Evolutionary conservation across 345 rosid species (phyloP).

Genomic region (Rhodomyrtus tomentosa): DNA sequence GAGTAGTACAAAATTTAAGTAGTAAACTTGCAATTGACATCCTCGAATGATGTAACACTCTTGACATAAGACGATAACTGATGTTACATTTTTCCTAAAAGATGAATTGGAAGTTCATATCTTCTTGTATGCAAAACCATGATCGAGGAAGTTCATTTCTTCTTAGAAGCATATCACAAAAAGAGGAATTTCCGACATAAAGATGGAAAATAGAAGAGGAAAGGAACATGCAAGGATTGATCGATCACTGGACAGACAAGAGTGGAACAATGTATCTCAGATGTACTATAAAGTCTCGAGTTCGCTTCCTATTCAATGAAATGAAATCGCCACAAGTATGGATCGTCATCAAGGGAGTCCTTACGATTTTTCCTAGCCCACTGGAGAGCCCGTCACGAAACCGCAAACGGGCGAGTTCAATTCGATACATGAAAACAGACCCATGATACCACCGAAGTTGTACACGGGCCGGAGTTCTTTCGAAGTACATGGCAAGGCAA

Average conservation of each 20-base stretch:
- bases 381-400: background rate
- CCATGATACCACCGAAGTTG: too few species aligned
- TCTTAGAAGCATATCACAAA: background rate
- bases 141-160: background rate
- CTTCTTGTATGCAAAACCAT: background rate
- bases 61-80: fast-evolving
- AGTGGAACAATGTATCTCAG: background rate
- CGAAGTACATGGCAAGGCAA: too few species aligned
- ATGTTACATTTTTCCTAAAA: background rate
- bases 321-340: background rate
- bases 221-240: background rate
- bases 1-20: background rate
- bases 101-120: background rate
- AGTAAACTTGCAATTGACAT: background rate
- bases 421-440: background rate
- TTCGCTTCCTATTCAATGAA: background rate
- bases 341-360: background rate
- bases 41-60: background rate
- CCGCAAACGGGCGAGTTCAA: background rate
- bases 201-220: background rate
- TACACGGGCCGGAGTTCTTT: too few species aligned
- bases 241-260: background rate
- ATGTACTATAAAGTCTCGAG: background rate
- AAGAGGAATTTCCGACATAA: background rate
- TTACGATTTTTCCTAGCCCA: too few species aligned